phyloP scores from a whole-genome alignment of 2,329 filamentous ascomycete species.

The Ceratocystis harringtonii region DNA sequence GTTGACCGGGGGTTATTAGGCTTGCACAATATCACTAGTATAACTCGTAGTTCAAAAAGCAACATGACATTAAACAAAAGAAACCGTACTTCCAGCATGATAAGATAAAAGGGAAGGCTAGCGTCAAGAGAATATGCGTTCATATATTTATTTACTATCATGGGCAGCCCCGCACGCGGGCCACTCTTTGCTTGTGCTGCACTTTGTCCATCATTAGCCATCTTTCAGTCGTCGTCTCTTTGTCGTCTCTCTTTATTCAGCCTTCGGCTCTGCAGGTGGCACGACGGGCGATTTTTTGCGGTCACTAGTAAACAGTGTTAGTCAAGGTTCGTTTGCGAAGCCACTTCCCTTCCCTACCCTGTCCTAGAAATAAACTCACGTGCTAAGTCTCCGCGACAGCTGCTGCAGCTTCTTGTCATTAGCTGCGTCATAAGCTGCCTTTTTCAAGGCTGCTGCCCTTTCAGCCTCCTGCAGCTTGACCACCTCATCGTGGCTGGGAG shows the following conservation, averaged over 20 bases:
- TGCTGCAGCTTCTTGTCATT: slow-evolving; percentile 79
- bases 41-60: neutral
- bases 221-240: neutral
- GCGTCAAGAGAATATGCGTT: neutral
- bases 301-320: slow-evolving; percentile 8
- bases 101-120: neutral
- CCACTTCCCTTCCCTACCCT: neutral
- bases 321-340: neutral
- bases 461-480: slow-evolving; percentile 68
- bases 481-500: slow-evolving; percentile 85
- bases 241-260: neutral
- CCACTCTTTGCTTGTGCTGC: neutral
- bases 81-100: neutral
- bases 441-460: slow-evolving; percentile 66
- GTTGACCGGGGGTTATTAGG: too few relatives aligned
- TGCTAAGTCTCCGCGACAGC: slow-evolving; percentile 83
- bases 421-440: slow-evolving; percentile 75
- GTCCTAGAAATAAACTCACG: slow-evolving; percentile 48
- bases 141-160: neutral
- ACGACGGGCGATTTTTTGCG: slow-evolving; percentile 14
- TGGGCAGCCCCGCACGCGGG: neutral
- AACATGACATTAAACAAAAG: neutral
- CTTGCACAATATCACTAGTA: too few relatives aligned
- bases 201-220: neutral
- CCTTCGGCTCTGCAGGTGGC: slow-evolving; percentile 4